These are phyloP conservation scores for Pseudofabraea citricarpa DNA, from an alignment of 2,329 filamentous ascomycete genomes.

Conservation along the genomic window DNA sequence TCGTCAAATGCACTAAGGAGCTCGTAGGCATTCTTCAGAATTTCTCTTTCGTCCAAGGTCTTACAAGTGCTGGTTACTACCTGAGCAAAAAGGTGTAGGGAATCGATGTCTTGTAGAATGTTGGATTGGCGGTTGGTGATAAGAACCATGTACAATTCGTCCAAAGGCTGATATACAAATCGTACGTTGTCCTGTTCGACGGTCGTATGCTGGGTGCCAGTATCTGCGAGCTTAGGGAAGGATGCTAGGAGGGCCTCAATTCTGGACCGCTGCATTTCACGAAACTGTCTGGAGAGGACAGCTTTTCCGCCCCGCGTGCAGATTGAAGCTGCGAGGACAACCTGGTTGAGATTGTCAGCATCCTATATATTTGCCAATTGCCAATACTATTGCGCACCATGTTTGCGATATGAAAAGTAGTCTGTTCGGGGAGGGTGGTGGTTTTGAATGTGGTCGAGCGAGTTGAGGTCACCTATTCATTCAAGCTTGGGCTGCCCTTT, in stretches of 20 bases:
- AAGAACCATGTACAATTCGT: constrained; percentile 99
- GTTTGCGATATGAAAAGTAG: constrained; percentile 8
- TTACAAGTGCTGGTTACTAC: constrained; percentile 96
- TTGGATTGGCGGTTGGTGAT: constrained; percentile 99
- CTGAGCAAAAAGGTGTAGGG: constrained; percentile 94
- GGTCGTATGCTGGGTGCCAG: constrained; percentile 93
- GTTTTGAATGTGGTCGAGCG: constrained; percentile 6
- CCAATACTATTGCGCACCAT: constrained; percentile 11
- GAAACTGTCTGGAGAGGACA: constrained; percentile 95
- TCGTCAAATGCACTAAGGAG: constrained; percentile 96
- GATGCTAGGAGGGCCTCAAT: constrained; percentile 95
- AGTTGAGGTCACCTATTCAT: neutral
- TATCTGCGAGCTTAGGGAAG: constrained; percentile 95
- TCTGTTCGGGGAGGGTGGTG: constrained; percentile 4
- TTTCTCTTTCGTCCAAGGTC: constrained; percentile 92
- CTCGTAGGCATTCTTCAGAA: constrained; percentile 91
- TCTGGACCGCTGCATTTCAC: constrained; percentile 93
- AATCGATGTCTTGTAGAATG: constrained; percentile 98
- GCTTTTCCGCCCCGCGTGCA: constrained; percentile 98
- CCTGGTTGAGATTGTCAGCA: constrained; percentile 51
- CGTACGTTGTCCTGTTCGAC: constrained; percentile 99
- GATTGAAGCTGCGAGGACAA: constrained; percentile 97
- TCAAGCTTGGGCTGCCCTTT: no score
- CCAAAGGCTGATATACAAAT: constrained; percentile 97
- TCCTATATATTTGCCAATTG: no score